Conservation (phyloP, 192 early-diverging fungal genomes). For the Phlyctochytrium arcticum region DNA sequence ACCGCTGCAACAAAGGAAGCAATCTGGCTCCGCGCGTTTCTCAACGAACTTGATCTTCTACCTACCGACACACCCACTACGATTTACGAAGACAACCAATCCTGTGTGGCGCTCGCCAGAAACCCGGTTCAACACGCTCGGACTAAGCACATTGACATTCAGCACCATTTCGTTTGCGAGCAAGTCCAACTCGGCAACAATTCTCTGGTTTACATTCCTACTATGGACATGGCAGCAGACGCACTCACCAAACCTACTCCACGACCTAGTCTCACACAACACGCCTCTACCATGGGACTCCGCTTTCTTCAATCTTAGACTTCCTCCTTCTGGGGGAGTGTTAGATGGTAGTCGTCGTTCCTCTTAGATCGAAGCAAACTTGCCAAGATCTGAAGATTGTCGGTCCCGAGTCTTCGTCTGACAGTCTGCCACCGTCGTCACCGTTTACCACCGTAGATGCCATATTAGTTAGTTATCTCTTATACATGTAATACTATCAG, state of each 20-base stretch:
- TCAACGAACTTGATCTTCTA: neutral
- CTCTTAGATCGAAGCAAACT: no score
- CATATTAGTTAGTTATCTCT: no score
- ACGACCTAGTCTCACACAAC: no score
- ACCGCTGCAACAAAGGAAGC: conserved; percentile 4
- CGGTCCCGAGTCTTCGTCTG: no score
- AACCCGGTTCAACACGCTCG: conserved; percentile 29
- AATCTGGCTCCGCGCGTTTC: conserved; percentile 2
- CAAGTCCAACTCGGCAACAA: neutral
- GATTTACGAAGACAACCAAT: neutral
- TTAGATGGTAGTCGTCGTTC: no score
- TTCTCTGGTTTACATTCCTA: neutral
- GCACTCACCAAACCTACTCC: conserved; percentile 1
- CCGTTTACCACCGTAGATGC: no score
- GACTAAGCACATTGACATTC: conserved; percentile 35
- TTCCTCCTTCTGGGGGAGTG: no score
- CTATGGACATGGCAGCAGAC: neutral
- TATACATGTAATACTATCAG: no score
- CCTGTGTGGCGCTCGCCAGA: conserved; percentile 10
- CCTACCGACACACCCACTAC: neutral
- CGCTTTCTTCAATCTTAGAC: no score
- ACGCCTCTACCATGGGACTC: no score
- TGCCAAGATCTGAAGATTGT: no score
- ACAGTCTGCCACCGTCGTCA: no score
- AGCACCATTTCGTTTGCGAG: conserved; percentile 31